Evolutionary conservation across 208 protist species (phyloP).

Genomic region (Naegleria lovaniensis): DNA sequence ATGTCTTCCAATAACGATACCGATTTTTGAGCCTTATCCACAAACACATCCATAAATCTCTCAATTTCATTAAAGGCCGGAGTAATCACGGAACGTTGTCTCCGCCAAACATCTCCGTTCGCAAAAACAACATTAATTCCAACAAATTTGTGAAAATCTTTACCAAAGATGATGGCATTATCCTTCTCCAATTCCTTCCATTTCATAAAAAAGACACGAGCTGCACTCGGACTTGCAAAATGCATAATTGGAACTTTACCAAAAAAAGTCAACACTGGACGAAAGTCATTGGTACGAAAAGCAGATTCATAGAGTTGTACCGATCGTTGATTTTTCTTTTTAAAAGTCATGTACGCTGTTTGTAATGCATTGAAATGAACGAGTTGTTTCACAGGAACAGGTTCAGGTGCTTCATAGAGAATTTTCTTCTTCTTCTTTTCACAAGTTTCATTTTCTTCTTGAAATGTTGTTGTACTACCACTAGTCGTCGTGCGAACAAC

Average conservation of each 20-base stretch:
- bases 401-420: no score
- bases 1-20: neutral
- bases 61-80: neutral
- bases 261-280: neutral
- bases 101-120: neutral
- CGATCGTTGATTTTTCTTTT: no score
- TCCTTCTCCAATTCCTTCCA: neutral
- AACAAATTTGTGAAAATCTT: neutral
- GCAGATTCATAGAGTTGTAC: no score
- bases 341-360: no score
- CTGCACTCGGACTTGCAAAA: neutral
- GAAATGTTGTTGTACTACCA: no score
- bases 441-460: no score
- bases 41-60: neutral
- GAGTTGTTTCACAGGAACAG: no score
- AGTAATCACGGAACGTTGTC: neutral
- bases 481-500: no score
- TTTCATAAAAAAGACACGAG: neutral
- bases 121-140: neutral
- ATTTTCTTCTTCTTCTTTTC: no score
- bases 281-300: neutral
- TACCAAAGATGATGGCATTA: neutral
- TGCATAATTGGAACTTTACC: neutral
- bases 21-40: neutral
- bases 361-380: no score